phyloP scores from a whole-genome alignment of 1,139 yeast genomes.

The Candida labiduridarum region DNA sequence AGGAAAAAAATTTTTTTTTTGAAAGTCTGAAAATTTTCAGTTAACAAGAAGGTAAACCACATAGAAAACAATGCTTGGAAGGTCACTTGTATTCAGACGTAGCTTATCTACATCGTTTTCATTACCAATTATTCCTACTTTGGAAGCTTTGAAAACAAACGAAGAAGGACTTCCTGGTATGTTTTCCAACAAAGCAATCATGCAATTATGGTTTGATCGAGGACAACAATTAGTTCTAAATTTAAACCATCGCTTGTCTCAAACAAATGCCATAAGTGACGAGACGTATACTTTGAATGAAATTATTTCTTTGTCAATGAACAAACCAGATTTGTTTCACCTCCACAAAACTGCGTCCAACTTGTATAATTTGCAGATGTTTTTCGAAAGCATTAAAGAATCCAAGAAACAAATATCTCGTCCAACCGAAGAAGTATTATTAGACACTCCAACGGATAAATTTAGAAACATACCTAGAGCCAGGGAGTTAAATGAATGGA shows the following conservation, averaged over 20 bases:
- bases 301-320: slow-evolving; percentile 43
- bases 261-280: slow-evolving; percentile 14
- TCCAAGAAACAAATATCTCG: slow-evolving; percentile 12
- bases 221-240: slow-evolving; percentile 49
- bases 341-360: slow-evolving; percentile 62
- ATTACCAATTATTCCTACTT: slow-evolving; percentile 20
- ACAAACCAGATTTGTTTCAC: slow-evolving; percentile 48
- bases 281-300: slow-evolving; percentile 32
- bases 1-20: slow-evolving; percentile 4
- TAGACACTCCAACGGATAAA: slow-evolving; percentile 43
- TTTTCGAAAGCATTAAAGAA: slow-evolving; percentile 55
- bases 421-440: slow-evolving; percentile 34
- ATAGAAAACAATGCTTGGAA: slow-evolving; percentile 1
- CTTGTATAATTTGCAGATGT: slow-evolving; percentile 60
- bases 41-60: not conserved
- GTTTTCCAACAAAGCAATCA: slow-evolving; percentile 51
- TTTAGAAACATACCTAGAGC: slow-evolving; percentile 43
- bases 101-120: slow-evolving; percentile 22
- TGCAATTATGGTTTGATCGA: slow-evolving; percentile 63
- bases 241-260: slow-evolving; percentile 44
- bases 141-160: slow-evolving; percentile 35
- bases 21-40: not conserved
- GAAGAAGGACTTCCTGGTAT: slow-evolving; percentile 54
- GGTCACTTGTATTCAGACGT: slow-evolving; percentile 5
- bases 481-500: slow-evolving; percentile 42